A percentile compares a stretch with the other conserved stretches of the same genome.
These are phyloP conservation scores for Filobasidium floriforme DNA, from an alignment of 768 basidiomycete genomes.

Conservation along the genomic window DNA sequence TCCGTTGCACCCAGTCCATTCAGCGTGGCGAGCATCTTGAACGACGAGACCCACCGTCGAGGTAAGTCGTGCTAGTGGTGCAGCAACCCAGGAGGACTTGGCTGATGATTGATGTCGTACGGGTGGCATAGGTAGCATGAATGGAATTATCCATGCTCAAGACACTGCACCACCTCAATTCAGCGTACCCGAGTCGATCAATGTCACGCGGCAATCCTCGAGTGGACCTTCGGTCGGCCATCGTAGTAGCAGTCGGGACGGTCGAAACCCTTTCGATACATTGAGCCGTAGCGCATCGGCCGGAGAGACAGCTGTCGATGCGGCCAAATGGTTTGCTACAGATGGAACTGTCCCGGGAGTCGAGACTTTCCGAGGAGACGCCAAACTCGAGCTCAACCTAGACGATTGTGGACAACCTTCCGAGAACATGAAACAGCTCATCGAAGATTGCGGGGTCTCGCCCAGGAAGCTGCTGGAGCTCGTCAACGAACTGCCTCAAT, in stretches of 20 bases:
- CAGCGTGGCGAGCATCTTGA: neutral
- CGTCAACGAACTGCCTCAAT: slow-evolving; percentile 76
- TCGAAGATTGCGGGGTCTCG: slow-evolving; percentile 85
- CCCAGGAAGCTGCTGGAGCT: slow-evolving; percentile 86
- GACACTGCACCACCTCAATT: neutral
- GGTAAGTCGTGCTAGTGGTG: neutral
- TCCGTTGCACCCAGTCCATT: neutral
- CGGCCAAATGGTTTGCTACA: slow-evolving; percentile 30
- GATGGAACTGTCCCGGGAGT: slow-evolving; percentile 21
- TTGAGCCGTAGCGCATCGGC: slow-evolving; percentile 19
- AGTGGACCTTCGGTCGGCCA: neutral
- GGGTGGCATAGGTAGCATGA: neutral
- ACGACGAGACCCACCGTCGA: neutral
- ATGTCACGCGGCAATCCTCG: neutral
- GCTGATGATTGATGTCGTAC: no score
- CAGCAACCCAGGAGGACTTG: neutral
- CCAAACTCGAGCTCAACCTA: slow-evolving; percentile 36
- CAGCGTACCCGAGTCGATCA: neutral
- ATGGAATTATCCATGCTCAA: neutral
- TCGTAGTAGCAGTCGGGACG: slow-evolving; percentile 1
- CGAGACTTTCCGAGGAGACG: slow-evolving; percentile 28
- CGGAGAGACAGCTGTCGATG: slow-evolving; percentile 13
- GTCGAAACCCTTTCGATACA: neutral
- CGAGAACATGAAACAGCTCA: slow-evolving; percentile 73
- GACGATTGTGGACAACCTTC: slow-evolving; percentile 51